phyloP scores from a whole-genome alignment of 2,329 filamentous ascomycete genomes.

The Sclerotinia borealis region DNA sequence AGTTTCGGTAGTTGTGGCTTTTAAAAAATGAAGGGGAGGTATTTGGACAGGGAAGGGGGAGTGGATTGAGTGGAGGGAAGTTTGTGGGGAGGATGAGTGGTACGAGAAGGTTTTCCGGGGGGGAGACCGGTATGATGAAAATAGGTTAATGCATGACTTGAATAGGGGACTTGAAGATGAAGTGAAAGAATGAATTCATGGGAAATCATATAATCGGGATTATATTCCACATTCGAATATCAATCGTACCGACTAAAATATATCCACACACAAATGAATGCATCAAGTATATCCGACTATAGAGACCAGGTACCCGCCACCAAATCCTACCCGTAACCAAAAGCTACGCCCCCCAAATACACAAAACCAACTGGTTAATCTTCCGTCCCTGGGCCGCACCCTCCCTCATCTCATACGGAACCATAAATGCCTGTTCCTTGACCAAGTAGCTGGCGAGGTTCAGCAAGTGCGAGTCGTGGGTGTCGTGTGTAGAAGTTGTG shows the following conservation, averaged over 20 bases:
- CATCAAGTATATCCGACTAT: not conserved
- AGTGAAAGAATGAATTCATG: no score
- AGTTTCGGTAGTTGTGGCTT: not conserved
- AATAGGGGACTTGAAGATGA: not conserved
- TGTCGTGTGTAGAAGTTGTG: not conserved
- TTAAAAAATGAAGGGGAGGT: not conserved
- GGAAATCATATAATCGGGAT: no score
- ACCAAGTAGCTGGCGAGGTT: constrained; percentile 23
- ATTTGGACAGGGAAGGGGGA: not conserved
- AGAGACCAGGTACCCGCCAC: not conserved
- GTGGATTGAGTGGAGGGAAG: not conserved
- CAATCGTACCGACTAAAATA: not conserved
- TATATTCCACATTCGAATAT: no score
- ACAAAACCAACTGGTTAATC: constrained; percentile 9
- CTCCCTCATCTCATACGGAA: constrained; percentile 11
- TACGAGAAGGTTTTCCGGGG: not conserved
- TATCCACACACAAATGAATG: not conserved
- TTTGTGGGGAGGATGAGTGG: not conserved
- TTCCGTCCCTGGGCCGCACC: not conserved
- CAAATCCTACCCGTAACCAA: no score
- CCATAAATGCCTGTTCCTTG: constrained; percentile 18
- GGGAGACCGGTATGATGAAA: not conserved
- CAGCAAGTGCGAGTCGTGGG: constrained; percentile 7
- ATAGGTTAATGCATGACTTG: not conserved
- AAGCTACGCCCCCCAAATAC: not conserved